Percentiles rank a stretch among this genome's conserved stretches.
phyloP scores from a whole-genome alignment of 352 stramenopile species.

The Phytopythium boreale region DNA sequence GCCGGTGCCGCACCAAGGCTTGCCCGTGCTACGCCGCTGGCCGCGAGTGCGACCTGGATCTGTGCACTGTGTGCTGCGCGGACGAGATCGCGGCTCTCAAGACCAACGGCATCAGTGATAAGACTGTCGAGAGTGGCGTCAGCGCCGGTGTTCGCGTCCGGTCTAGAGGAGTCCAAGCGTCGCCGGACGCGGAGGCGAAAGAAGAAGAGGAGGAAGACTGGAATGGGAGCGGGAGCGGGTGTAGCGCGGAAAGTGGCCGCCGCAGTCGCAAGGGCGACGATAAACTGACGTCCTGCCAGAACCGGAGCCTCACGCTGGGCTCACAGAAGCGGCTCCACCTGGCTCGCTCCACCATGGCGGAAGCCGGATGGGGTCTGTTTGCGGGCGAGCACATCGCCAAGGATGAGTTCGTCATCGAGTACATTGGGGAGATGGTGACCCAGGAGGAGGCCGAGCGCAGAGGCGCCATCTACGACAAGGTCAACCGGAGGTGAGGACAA shows the following conservation, averaged over 20 bases:
- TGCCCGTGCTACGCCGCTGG: constrained; percentile 90
- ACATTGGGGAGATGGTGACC: constrained; percentile 93
- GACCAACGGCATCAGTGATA: neutral
- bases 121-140: neutral
- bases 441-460: constrained; percentile 90
- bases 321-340: constrained; percentile 72
- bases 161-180: neutral
- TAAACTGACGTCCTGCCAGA: constrained; percentile 52
- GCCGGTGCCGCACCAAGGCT: constrained; percentile 77
- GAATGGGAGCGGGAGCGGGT: neutral
- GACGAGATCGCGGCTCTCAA: constrained; percentile 37
- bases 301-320: constrained; percentile 50
- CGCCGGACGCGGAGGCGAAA: neutral
- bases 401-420: constrained; percentile 94
- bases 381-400: constrained; percentile 86
- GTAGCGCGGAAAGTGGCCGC: neutral
- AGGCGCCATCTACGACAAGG: constrained; percentile 86
- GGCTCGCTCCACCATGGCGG: constrained; percentile 69
- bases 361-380: constrained; percentile 91
- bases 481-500: constrained; percentile 59
- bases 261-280: constrained; percentile 17
- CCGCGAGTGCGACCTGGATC: constrained; percentile 92
- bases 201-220: neutral
- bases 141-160: neutral
- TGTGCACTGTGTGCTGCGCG: constrained; percentile 80